Base-by-base conservation (phyloP, 345 rosid genomes). In the Citrus medica region DNA sequence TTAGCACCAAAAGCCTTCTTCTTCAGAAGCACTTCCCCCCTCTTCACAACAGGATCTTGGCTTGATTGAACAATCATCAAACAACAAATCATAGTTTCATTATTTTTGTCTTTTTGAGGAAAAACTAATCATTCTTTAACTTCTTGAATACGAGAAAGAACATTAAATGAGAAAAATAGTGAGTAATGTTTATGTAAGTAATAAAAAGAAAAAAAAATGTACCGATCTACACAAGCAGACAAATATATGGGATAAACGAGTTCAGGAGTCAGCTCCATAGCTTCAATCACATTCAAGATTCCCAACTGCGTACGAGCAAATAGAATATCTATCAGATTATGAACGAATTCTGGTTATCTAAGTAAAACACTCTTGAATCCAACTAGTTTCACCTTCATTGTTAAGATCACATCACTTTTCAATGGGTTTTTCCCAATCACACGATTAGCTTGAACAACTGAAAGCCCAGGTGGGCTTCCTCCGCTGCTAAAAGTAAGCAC, bases 1-100 rank as follows among this genome's bases (percentile, higher is more conserved):
- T 93, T 92, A 78, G 91, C 92, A 77, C 75, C 87, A 53, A 89
- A 85, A 77, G 91, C 90, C 84, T 83, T 86, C 89, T 89, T 95
- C 88, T 90, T 95, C 67, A 93, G 81, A 82, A 95, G 94, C 77
- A 90, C 97, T 81, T 92, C 97, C 81, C 98, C 98, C 85, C 90
- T 89, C 85, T 84, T 92, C 79, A 88, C 83, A 80, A 95, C 98
- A 79, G 91, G 84, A 79, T 90, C 97, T 91, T 92, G 98, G 83
- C 98, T 94, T 81, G 86, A 84, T 78, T 82, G 74, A 75, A 81
- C 78, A 69, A 82, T 79, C 78, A 83, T 63, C 70, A 86, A 78
- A 79, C 59, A n/a, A 35, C 62, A 78, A 74, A 80, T 77, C 58
- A 74, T 64, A 51, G 73, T 77, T 46, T 21, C 77, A n/a, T 25